phyloP scores from a whole-genome alignment of 2,329 filamentous ascomycete genomes.

The Pestalotiopsis sp. region DNA sequence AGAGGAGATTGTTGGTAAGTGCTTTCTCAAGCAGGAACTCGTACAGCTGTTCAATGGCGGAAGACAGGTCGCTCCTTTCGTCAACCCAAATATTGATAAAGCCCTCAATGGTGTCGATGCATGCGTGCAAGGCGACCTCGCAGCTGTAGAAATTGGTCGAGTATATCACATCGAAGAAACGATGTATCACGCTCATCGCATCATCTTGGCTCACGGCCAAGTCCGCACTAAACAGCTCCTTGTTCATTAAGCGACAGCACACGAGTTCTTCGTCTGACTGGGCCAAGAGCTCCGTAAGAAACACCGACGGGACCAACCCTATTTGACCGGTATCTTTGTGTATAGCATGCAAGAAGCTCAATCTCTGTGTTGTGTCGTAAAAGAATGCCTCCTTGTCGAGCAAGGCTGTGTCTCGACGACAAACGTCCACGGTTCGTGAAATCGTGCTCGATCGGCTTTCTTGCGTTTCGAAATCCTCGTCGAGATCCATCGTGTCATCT shows the following conservation, averaged over 20 bases:
- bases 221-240: constrained; percentile 56
- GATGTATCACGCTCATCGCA: constrained; percentile 49
- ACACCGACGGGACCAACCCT: constrained; percentile 50
- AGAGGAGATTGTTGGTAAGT: constrained; percentile 69
- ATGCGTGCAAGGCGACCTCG: constrained; percentile 70
- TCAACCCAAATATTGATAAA: constrained; percentile 66
- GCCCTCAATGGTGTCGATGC: constrained; percentile 67
- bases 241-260: constrained; percentile 49
- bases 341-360: constrained; percentile 46
- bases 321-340: constrained; percentile 45
- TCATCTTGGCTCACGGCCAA: constrained; percentile 49
- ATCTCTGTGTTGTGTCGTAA: constrained; percentile 45
- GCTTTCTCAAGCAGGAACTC: constrained; percentile 71
- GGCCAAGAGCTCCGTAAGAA: constrained; percentile 51
- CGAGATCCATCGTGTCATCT: constrained; percentile 66
- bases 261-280: constrained; percentile 57
- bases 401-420: constrained; percentile 47
- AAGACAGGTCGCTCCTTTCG: constrained; percentile 60
- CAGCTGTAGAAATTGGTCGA: constrained; percentile 68
- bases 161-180: constrained; percentile 52
- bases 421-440: constrained; percentile 40
- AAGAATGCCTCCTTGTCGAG: constrained; percentile 49
- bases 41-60: constrained; percentile 75
- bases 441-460: constrained; percentile 46
- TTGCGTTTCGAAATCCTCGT: constrained; percentile 65